These are phyloP conservation scores for Aspergillus cristatus DNA, from an alignment of 495 filamentous ascomycete species.

Conservation along the genomic window DNA sequence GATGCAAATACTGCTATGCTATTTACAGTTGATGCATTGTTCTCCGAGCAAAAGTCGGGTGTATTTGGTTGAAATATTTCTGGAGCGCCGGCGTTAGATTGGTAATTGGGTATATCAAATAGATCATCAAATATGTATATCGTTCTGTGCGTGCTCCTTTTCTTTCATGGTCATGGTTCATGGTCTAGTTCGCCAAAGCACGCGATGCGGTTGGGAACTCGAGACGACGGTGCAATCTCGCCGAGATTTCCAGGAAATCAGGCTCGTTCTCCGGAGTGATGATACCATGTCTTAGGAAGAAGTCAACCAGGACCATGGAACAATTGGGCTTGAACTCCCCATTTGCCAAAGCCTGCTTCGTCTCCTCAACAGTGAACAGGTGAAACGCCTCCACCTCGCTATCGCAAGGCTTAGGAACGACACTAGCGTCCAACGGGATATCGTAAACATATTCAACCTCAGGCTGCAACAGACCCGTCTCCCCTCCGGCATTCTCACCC, in stretches of 20 bases:
- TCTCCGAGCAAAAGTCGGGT: conserved; percentile 1
- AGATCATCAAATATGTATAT: conserved; percentile 12
- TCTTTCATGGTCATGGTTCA: background rate
- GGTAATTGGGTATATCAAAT: conserved; percentile 20
- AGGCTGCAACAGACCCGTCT: conserved; percentile 79
- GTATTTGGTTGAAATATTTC: conserved; percentile 10
- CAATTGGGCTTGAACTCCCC: conserved; percentile 95
- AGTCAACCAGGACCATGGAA: conserved; percentile 72
- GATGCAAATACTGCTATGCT: background rate
- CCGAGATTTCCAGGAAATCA: conserved; percentile 67
- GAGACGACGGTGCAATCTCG: conserved; percentile 67
- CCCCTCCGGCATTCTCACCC: conserved; percentile 69
- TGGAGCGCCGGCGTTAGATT: conserved; percentile 24
- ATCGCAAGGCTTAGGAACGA: conserved; percentile 67
- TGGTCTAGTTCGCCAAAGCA: conserved; percentile 10
- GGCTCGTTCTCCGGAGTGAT: conserved; percentile 74
- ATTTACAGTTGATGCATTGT: background rate
- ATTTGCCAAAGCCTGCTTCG: conserved; percentile 56
- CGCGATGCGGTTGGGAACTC: conserved; percentile 63
- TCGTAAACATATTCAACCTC: conserved; percentile 93
- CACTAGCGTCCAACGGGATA: conserved; percentile 59
- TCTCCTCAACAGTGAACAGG: conserved; percentile 64
- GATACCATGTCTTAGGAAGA: conserved; percentile 81
- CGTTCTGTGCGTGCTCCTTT: conserved; percentile 1
- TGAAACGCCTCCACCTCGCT: conserved; percentile 83